phyloP scores from a whole-genome alignment of 192 early-diverging fungal species.

The Entomortierella beljakovae region DNA sequence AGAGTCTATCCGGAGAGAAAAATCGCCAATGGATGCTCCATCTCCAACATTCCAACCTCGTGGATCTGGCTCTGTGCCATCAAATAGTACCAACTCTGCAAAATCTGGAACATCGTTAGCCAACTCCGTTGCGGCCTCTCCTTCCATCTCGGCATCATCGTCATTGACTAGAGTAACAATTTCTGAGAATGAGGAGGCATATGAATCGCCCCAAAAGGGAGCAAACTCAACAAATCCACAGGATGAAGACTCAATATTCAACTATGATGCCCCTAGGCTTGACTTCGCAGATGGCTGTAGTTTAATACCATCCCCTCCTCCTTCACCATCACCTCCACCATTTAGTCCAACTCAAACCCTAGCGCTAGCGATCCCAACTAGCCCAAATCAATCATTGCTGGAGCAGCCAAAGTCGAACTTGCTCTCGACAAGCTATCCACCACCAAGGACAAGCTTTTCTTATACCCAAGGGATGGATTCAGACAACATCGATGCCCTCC shows the following conservation, averaged over 20 bases:
- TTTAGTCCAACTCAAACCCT: background rate
- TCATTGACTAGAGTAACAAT: conserved; percentile 3
- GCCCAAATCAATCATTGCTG: background rate
- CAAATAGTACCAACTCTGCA: background rate
- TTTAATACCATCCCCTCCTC: conserved; percentile 48
- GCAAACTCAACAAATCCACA: background rate
- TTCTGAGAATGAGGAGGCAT: background rate
- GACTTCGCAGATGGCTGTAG: conserved; percentile 49
- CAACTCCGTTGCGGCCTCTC: background rate
- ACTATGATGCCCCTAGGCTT: conserved; percentile 16
- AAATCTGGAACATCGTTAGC: background rate
- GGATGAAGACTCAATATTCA: background rate
- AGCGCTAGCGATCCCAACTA: background rate
- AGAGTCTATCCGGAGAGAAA: background rate
- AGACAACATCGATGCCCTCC: background rate
- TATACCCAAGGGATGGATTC: conserved; percentile 6
- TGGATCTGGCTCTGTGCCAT: background rate
- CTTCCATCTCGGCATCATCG: conserved; percentile 22
- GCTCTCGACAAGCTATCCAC: conserved; percentile 46
- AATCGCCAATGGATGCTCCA: background rate
- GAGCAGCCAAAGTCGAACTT: conserved; percentile 32
- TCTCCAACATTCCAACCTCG: conserved; percentile 11
- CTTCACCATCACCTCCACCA: conserved; percentile 13
- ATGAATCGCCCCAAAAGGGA: background rate
- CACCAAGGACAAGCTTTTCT: conserved; percentile 35